Evolutionary conservation across 495 filamentous ascomycete genomes (phyloP).

Genomic region (Darksidea phi): DNA sequence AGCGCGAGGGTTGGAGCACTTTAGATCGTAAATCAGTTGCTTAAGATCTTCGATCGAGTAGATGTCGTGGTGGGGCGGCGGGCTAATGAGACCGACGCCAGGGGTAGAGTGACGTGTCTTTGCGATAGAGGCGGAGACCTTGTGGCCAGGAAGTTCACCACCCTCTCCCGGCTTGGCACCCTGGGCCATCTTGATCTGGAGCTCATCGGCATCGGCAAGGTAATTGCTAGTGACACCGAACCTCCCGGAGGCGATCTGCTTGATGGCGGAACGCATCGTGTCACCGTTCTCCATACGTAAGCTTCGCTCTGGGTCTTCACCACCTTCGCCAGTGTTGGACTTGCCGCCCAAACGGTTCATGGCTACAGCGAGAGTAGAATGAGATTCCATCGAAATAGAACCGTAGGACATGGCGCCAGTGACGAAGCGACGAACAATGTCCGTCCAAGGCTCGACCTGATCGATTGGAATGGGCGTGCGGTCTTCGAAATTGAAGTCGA

Average conservation of each 20-base stretch:
- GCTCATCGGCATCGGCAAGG: slow-evolving; percentile 95
- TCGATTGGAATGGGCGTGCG: slow-evolving; percentile 86
- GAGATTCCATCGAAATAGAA: slow-evolving; percentile 98
- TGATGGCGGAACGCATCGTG: slow-evolving; percentile 98
- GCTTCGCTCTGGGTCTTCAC: slow-evolving; percentile 93
- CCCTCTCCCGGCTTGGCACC: slow-evolving; percentile 98
- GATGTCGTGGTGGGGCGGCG: slow-evolving; percentile 97
- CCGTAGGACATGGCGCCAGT: slow-evolving; percentile 99
- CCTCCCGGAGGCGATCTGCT: slow-evolving; percentile 95
- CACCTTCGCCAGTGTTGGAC: slow-evolving; percentile 98
- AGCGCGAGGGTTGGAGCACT: slow-evolving; percentile 93
- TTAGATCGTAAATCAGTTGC: slow-evolving; percentile 97
- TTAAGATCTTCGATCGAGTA: slow-evolving; percentile 99
- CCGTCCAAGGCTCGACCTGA: slow-evolving; percentile 98
- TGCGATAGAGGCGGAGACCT: slow-evolving; percentile 95
- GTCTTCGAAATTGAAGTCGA: slow-evolving; percentile 97
- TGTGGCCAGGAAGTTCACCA: slow-evolving; percentile 96
- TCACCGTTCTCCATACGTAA: slow-evolving; percentile 86
- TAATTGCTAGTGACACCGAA: slow-evolving; percentile 99
- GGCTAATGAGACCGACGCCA: slow-evolving; percentile 97
- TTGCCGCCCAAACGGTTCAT: slow-evolving; percentile 99
- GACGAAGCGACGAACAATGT: slow-evolving; percentile 95
- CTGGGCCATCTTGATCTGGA: slow-evolving; percentile 99
- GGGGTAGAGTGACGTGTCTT: slow-evolving; percentile 97
- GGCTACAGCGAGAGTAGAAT: slow-evolving; percentile 93